These are phyloP conservation scores for Craterostigma plantagineum DNA, from an alignment of 257 asterid species.

Conservation along the genomic window DNA sequence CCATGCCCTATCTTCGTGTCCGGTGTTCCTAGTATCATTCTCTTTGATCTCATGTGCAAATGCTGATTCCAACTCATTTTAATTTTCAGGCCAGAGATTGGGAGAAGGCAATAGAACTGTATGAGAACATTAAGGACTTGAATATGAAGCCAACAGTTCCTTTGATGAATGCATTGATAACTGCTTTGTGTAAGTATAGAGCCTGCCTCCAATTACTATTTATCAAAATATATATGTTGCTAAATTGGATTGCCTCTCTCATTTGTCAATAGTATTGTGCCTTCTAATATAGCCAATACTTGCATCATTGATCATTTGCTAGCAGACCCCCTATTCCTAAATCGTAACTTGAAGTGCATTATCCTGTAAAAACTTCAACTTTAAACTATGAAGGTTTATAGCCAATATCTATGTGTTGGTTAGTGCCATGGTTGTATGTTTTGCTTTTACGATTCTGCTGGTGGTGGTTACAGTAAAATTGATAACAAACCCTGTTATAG, in stretches of 20 bases:
- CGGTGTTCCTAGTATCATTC: too few species aligned
- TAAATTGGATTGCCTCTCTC: neutral
- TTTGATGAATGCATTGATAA: conserved; percentile 87
- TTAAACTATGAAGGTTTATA: conserved; percentile 1
- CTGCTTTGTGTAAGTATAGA: conserved; percentile 71
- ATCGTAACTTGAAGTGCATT: too few species aligned
- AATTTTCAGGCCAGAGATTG: conserved; percentile 56
- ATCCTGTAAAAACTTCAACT: too few species aligned
- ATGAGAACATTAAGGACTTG: conserved; percentile 43
- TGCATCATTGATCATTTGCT: too few species aligned
- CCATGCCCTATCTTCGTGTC: conserved; percentile 7
- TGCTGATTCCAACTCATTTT: neutral
- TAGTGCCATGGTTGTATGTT: too few species aligned
- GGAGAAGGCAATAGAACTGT: conserved; percentile 79
- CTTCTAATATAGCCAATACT: too few species aligned
- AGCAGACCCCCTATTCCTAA: too few species aligned
- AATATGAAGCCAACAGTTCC: conserved; percentile 69
- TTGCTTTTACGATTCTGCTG: too few species aligned
- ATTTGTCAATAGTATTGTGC: neutral
- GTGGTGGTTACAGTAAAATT: too few species aligned
- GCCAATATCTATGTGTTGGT: too few species aligned
- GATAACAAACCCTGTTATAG: too few species aligned
- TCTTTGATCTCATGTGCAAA: too few species aligned
- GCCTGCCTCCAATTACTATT: conserved; percentile 6
- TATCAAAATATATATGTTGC: neutral